A percentile compares a stretch with the other conserved stretches of the same genome.
phyloP scores from a whole-genome alignment of 495 filamentous ascomycete genomes.

The Lasiosphaeris hirsuta region DNA sequence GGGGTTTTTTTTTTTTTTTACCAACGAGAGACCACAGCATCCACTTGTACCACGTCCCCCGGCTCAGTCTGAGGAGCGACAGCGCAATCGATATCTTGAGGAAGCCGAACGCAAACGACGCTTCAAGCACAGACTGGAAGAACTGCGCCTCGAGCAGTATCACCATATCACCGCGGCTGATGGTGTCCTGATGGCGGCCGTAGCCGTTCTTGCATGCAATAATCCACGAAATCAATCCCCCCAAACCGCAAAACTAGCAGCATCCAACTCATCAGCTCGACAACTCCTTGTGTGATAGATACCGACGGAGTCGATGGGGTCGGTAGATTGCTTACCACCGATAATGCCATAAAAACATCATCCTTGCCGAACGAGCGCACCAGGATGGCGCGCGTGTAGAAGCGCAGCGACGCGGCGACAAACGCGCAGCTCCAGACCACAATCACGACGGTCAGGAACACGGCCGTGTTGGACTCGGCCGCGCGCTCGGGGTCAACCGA shows the following conservation, averaged over 20 bases:
- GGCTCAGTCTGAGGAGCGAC: slow-evolving; percentile 27
- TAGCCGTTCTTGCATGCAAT: slow-evolving; percentile 32
- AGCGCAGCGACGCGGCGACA: slow-evolving; percentile 21
- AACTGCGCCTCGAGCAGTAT: slow-evolving; percentile 41
- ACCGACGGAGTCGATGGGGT: too few species aligned
- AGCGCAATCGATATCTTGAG: slow-evolving; percentile 47
- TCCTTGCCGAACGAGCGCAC: slow-evolving; percentile 36
- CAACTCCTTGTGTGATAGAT: neutral
- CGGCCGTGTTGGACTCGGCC: slow-evolving; percentile 20
- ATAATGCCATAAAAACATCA: slow-evolving; percentile 47
- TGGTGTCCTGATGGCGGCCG: slow-evolving; percentile 35
- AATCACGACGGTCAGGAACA: slow-evolving; percentile 19
- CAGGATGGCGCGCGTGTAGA: slow-evolving; percentile 34
- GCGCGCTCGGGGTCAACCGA: slow-evolving; percentile 18
- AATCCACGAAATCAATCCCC: slow-evolving; percentile 18
- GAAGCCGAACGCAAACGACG: slow-evolving; percentile 39
- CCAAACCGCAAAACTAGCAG: slow-evolving; percentile 18
- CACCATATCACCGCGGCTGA: slow-evolving; percentile 21
- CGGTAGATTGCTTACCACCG: slow-evolving; percentile 19
- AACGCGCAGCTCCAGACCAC: slow-evolving; percentile 21
- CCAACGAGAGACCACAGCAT: slow-evolving; percentile 26
- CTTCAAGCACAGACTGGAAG: slow-evolving; percentile 37
- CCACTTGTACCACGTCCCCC: slow-evolving; percentile 25
- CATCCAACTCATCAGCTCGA: neutral
- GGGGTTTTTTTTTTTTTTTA: too few species aligned